Evolutionary conservation across 768 basidiomycete species (phyloP).

Genomic region (Cyclocybe aegerita): DNA sequence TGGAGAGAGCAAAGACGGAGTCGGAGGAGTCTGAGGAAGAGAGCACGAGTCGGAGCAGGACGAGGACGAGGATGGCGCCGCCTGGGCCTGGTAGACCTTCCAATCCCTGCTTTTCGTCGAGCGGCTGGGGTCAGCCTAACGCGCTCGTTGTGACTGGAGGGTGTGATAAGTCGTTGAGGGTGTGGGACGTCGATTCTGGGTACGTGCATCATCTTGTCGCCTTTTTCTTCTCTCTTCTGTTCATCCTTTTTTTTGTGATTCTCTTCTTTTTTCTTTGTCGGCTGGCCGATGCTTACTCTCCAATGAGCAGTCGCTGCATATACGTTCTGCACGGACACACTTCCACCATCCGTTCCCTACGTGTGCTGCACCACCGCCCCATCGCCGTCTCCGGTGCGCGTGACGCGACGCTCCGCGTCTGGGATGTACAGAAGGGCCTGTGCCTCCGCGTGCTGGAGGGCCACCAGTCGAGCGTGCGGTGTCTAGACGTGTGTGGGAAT

Average conservation of each 20-base stretch:
- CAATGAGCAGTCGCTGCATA: slow-evolving; percentile 53
- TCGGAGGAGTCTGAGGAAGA: not conserved
- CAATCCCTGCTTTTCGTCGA: slow-evolving; percentile 60
- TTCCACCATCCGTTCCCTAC: slow-evolving; percentile 89
- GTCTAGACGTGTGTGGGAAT: slow-evolving; percentile 85
- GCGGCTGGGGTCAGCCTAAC: slow-evolving; percentile 88
- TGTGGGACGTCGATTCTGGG: slow-evolving; percentile 92
- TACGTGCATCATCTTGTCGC: slow-evolving; percentile 31
- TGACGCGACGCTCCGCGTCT: slow-evolving; percentile 83
- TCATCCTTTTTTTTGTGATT: not conserved
- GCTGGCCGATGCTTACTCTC: not conserved
- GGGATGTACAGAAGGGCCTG: slow-evolving; percentile 87
- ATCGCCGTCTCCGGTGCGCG: slow-evolving; percentile 90
- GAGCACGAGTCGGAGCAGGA: slow-evolving; percentile 1
- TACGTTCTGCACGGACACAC: slow-evolving; percentile 83
- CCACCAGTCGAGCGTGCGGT: slow-evolving; percentile 80
- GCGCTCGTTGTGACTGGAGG: slow-evolving; percentile 88
- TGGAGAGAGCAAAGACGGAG: not conserved
- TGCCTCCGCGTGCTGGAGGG: slow-evolving; percentile 67
- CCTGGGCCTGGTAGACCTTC: slow-evolving; percentile 4
- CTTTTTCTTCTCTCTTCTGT: not conserved
- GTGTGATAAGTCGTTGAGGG: slow-evolving; percentile 87
- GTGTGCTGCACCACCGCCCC: slow-evolving; percentile 82
- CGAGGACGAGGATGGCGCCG: slow-evolving; percentile 6
- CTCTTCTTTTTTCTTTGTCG: not conserved